Evolutionary conservation across 805 yeast species (phyloP).

Genomic region (Candida nanaspora): DNA sequence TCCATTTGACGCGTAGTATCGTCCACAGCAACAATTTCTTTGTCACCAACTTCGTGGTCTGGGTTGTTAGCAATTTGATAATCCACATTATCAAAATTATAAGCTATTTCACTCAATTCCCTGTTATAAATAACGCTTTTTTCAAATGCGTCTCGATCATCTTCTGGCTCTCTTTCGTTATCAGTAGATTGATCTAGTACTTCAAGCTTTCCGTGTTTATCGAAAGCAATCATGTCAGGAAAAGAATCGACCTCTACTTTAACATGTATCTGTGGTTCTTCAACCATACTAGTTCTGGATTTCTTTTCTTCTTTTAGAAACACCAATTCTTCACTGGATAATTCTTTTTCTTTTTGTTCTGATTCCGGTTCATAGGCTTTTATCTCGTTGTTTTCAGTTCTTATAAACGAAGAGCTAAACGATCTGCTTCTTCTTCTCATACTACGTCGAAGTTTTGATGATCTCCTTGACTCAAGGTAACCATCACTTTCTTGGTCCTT

Average conservation of each 20-base stretch:
- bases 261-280: neutral
- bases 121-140: neutral
- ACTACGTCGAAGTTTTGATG: neutral
- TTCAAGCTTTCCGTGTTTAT: neutral
- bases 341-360: too few relatives aligned
- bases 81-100: neutral
- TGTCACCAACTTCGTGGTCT: neutral
- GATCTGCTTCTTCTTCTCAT: constrained; percentile 1
- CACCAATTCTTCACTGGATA: neutral
- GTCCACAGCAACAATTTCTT: neutral
- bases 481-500: neutral
- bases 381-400: neutral
- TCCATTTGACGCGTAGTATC: neutral
- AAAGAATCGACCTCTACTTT: neutral
- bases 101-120: neutral
- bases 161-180: neutral
- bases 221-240: neutral
- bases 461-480: neutral
- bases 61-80: neutral
- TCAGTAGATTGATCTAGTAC: neutral
- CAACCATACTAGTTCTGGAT: neutral
- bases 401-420: neutral
- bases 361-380: neutral
- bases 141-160: neutral
- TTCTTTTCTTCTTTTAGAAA: neutral